These are phyloP conservation scores for Pseudogymnoascus sp. DNA, from an alignment of 2,329 filamentous ascomycete species.

Conservation along the genomic window DNA sequence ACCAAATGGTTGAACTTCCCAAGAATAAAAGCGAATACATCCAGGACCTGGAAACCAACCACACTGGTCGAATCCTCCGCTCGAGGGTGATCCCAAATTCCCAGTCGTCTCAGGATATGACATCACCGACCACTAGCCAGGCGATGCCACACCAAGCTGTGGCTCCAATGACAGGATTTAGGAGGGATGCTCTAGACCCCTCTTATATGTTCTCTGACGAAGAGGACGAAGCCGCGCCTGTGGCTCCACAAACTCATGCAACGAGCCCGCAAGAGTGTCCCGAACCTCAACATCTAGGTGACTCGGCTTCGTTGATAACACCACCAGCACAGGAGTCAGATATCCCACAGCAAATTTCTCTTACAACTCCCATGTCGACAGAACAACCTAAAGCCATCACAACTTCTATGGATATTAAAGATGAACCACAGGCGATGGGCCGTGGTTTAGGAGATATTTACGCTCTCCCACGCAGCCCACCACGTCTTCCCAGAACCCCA, in stretches of 20 bases:
- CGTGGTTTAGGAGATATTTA: background rate
- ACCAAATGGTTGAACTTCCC: background rate
- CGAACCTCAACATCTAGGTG: background rate
- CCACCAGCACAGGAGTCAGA: background rate
- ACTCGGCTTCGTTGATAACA: background rate
- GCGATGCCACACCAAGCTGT: background rate
- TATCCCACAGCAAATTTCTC: background rate
- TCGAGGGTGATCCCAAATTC: constrained; percentile 11
- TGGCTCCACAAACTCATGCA: background rate
- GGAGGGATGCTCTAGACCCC: constrained; percentile 20
- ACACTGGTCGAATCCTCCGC: background rate
- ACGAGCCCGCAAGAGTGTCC: background rate
- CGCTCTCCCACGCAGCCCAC: background rate
- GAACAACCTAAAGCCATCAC: background rate
- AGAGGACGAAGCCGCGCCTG: constrained; percentile 21
- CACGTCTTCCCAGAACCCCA: background rate
- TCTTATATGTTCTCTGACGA: constrained; percentile 33
- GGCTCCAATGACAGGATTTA: constrained; percentile 1
- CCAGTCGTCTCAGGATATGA: background rate
- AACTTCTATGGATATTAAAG: background rate
- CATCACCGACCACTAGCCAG: constrained; percentile 12
- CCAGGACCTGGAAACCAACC: background rate
- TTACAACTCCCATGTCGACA: background rate
- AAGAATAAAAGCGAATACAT: background rate
- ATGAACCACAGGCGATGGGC: background rate